phyloP scores from a whole-genome alignment of 2,329 filamentous ascomycete genomes.

The Fusarium circinatum region DNA sequence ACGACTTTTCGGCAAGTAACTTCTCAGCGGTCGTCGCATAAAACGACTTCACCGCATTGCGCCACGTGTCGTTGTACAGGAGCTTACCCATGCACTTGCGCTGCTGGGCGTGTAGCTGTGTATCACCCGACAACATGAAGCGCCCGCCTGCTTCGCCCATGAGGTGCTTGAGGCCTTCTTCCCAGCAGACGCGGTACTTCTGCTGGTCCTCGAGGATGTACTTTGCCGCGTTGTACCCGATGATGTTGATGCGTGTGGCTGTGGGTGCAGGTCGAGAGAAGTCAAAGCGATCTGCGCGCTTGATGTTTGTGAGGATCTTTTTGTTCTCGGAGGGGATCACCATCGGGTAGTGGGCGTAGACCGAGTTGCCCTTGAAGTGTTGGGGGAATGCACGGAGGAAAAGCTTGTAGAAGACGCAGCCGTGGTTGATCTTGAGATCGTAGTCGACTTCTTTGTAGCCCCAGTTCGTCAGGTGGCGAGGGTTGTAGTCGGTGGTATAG shows the following conservation, averaged over 20 bases:
- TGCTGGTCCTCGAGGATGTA: constrained; percentile 69
- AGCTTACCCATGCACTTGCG: constrained; percentile 65
- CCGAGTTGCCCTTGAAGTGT: constrained; percentile 80
- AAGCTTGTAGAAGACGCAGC: constrained; percentile 87
- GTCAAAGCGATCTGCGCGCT: constrained; percentile 74
- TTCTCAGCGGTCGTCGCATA: constrained; percentile 70
- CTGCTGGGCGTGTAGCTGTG: constrained; percentile 59
- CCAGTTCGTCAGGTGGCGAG: constrained; percentile 83
- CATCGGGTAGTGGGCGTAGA: constrained; percentile 85
- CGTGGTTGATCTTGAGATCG: constrained; percentile 79
- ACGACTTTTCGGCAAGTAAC: constrained; percentile 73
- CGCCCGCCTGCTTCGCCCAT: constrained; percentile 65
- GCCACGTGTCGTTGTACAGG: constrained; percentile 71
- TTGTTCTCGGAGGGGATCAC: constrained; percentile 76
- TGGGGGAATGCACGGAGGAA: constrained; percentile 82
- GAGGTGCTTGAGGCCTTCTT: constrained; percentile 69
- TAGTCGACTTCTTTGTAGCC: constrained; percentile 80
- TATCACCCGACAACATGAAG: constrained; percentile 67
- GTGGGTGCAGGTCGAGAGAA: constrained; percentile 69
- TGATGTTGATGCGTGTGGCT: constrained; percentile 64
- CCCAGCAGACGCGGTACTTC: constrained; percentile 74
- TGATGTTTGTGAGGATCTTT: constrained; percentile 74
- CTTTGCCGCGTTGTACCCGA: constrained; percentile 69
- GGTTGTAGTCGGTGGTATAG: constrained; percentile 81
- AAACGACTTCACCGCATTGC: constrained; percentile 71